Base-by-base conservation (phyloP, 164 flowering plant genomes). In the Tetrastigma voinierianum region DNA sequence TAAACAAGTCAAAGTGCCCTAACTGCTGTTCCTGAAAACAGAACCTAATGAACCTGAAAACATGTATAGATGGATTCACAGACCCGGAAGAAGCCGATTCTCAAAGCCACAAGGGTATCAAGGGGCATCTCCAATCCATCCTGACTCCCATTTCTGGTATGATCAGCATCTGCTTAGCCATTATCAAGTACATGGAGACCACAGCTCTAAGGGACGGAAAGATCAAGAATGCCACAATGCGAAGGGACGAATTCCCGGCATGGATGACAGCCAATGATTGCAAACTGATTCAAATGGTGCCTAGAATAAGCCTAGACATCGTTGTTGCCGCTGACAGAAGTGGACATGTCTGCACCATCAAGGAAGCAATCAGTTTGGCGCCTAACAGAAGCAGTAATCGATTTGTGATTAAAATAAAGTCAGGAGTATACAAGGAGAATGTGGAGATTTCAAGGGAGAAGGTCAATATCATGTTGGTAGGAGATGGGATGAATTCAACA, bases 361-460 rank as follows among this genome's bases (percentile, higher is more conserved):
- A 66, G 1, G 84, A 80, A 47, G 90, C 88, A 13, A 68, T 86
- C 47, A 69, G 57, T 49, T 69, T 65, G 76, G 84, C 84, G 1
- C 87, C 88, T 9, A 65, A 71, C 59, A 63, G 16, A 62, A 83
- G 84, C 68, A 57, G 1, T 52, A 64, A 19, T 0, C 69, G 77
- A 46, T 83, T 61, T 40, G 68, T 83, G 46, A 83, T 88, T n/a
- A 70, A 76, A 53, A 75, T 88, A 1, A 86, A 72, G 67, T 73
- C 73, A 10, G 90, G 90, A n/a, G 59, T 85, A 2, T 88, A 88
- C 69, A 51, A 64, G 0, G 93, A 88, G 72, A 81, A 73, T 45
- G 83, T 88, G 44, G 72, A 62, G 68, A 70, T 84, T 3, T 47
- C 76, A 4, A 78, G 80, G 56, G 67, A 77, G 10, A 83, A 78